Base-by-base conservation (phyloP, 169 alveolate genomes). In the Babesia bovis region DNA sequence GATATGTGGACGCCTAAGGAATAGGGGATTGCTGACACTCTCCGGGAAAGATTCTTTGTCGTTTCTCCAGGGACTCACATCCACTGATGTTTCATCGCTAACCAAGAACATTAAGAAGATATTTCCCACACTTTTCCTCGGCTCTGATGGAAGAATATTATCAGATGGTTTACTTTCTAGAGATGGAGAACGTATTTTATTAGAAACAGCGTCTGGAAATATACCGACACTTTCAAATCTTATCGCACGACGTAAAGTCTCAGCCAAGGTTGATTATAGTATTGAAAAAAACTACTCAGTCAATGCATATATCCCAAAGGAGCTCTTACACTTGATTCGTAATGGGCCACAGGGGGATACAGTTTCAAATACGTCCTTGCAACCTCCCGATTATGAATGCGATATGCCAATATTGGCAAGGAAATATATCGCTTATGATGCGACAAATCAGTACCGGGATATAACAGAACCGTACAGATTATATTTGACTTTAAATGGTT, bases 1-100 rank as follows among this genome's bases (percentile, higher is more conserved):
- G 68, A 59, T 61, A 35, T 50, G 83, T 56, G 51, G 81, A 28
- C 63, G 76, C 32, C 58, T 84, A n/a, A 35, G 55, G 30, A 78
- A 67, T 63, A 72, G 93, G 67, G 47, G 70, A 44, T 49, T 83
- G 41, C 40, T 83, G 36, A 69, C 68, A 51, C 45, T 87, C 35
- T 63, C 68, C 9, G 93, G 93, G 28, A 40, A 53, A 36, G 93
- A 84, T 56, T 65, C 91, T 17, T 83, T 79, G 49, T 51, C 58
- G 51, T 87, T 87, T 60, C 84, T 87, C 25, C 93, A 87, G 61
- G 90, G 91, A 17, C 53, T 87, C 45, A 77, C 82, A 49, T 57
- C 91, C 10, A 75, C 69, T 50, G 91, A 87, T 61, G 42, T 87
- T 47, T 66, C 58, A 33, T 28, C 25, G 0, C 67, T 67, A 3